Percentiles rank a stretch among this genome's conserved stretches.
Evolutionary conservation across 208 protist genomes (phyloP).

Genomic region (Histomonas meleagridis): DNA sequence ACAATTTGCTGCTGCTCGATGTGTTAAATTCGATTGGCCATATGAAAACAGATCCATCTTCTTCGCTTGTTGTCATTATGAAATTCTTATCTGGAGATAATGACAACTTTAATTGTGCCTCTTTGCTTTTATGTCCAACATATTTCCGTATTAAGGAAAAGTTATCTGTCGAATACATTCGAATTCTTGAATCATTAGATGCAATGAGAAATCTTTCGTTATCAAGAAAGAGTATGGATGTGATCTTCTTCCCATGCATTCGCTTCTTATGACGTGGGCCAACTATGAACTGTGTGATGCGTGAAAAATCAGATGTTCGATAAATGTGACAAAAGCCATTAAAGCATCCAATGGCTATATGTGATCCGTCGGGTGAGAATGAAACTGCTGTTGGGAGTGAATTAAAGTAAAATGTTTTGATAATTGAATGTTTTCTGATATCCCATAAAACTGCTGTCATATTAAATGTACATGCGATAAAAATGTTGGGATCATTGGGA

Average conservation of each 20-base stretch:
- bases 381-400: not conserved
- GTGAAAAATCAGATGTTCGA: not conserved
- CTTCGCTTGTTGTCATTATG: conserved; percentile 21
- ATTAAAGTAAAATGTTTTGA: not conserved
- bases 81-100: not conserved
- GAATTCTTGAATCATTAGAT: not conserved
- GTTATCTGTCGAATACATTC: conserved; percentile 24
- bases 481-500: not conserved
- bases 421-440: not conserved
- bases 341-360: not conserved
- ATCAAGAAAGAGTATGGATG: not conserved
- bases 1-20: too few relatives aligned
- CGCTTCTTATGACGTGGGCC: not conserved
- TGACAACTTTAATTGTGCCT: not conserved
- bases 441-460: not conserved
- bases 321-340: not conserved
- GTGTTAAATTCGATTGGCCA: not conserved
- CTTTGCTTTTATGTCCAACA: not conserved
- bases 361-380: not conserved
- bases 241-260: not conserved
- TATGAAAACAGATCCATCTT: not conserved
- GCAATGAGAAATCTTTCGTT: not conserved
- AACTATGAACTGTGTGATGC: conserved; percentile 20
- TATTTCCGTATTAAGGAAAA: conserved; percentile 11
- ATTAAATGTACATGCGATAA: not conserved